Evolutionary conservation across 495 filamentous ascomycete genomes (phyloP).

Genomic region (Cairneyella variabilis): DNA sequence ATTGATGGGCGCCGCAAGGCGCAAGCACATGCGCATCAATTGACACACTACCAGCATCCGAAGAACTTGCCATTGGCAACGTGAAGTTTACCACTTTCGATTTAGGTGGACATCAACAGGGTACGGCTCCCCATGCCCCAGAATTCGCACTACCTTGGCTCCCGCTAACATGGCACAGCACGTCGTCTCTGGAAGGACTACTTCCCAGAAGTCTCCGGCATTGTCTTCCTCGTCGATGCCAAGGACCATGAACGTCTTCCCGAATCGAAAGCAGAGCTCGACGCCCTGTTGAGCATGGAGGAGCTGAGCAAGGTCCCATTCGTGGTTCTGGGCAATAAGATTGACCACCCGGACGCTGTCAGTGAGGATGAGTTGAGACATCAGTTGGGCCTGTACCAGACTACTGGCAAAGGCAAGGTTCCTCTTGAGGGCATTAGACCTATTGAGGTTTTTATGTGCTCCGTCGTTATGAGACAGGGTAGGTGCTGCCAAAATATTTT

Average conservation of each 20-base stretch:
- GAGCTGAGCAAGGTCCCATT: conserved; percentile 91
- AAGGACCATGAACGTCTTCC: conserved; percentile 91
- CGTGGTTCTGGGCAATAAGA: conserved; percentile 96
- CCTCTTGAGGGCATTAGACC: conserved; percentile 91
- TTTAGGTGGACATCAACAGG: conserved; percentile 94
- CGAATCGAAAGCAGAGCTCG: conserved; percentile 94
- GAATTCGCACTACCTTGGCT: too few relatives aligned
- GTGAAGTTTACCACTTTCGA: conserved; percentile 98
- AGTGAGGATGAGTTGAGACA: conserved; percentile 91
- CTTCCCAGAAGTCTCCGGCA: conserved; percentile 96
- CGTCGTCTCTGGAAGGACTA: conserved; percentile 98
- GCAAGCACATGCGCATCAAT: conserved; percentile 16
- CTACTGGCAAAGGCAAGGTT: conserved; percentile 96
- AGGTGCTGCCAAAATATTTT: conserved; percentile 24
- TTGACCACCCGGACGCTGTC: conserved; percentile 93
- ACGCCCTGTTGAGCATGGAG: conserved; percentile 91
- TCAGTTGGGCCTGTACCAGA: conserved; percentile 89
- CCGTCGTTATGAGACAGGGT: conserved; percentile 96
- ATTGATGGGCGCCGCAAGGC: background rate
- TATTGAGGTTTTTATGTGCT: conserved; percentile 99
- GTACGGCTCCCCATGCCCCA: conserved; percentile 39
- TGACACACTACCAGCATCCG: conserved; percentile 60
- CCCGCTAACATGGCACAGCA: conserved; percentile 47
- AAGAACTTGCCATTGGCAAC: conserved; percentile 95
- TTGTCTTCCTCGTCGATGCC: conserved; percentile 97